Percentiles rank a stretch among this genome's conserved stretches.
Evolutionary conservation across 1,284 basidiomycete species (phyloP).

Genomic region (Puccinia polysora): DNA sequence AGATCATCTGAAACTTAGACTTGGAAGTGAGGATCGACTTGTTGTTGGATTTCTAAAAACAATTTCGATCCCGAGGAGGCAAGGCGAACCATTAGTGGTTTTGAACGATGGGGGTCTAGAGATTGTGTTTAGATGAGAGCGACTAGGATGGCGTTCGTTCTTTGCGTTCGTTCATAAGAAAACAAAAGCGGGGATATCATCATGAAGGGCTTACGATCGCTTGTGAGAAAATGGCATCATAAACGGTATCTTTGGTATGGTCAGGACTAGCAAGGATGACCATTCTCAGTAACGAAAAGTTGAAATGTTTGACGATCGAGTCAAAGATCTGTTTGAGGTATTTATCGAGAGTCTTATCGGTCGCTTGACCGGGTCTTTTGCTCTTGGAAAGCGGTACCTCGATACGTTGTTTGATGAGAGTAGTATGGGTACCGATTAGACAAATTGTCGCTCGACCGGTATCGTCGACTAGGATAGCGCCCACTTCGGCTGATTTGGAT

Average conservation of each 20-base stretch:
- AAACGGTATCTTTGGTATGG: conserved; percentile 85
- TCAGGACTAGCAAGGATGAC: conserved; percentile 96
- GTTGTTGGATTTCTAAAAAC: conserved; percentile 63
- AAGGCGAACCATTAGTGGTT: too few relatives aligned
- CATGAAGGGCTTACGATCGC: conserved; percentile 57
- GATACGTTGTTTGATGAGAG: conserved; percentile 83
- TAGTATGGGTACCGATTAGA: conserved; percentile 93
- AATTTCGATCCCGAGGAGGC: too few relatives aligned
- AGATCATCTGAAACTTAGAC: conserved; percentile 84
- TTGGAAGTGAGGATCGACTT: conserved; percentile 61
- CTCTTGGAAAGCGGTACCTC: conserved; percentile 87
- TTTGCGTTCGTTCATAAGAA: background rate
- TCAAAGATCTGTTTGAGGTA: conserved; percentile 62
- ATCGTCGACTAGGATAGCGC: conserved; percentile 92
- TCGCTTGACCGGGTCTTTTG: conserved; percentile 54
- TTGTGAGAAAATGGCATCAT: conserved; percentile 77
- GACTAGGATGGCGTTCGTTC: background rate
- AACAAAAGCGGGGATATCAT: background rate
- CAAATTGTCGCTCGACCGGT: conserved; percentile 82
- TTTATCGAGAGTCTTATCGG: conserved; percentile 28
- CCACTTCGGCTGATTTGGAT: conserved; percentile 92
- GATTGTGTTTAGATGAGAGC: too few relatives aligned
- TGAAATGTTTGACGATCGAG: conserved; percentile 81
- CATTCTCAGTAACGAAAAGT: conserved; percentile 72
- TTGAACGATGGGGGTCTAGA: too few relatives aligned